Base-by-base conservation (phyloP, 495 filamentous ascomycete species). In the Letharia lupina region DNA sequence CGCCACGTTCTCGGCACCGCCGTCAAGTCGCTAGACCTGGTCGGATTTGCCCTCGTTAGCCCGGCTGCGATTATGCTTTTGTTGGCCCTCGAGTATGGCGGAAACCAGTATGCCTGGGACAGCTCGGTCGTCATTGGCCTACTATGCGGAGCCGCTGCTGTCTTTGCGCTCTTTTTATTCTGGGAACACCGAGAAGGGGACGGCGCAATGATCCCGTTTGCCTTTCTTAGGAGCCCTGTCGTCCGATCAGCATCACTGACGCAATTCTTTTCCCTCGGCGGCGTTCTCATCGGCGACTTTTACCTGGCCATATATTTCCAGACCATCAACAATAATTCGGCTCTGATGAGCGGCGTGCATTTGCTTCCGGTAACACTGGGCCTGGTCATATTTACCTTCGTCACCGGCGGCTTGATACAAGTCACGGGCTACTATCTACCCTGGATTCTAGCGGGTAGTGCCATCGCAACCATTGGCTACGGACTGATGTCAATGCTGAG, bases 401-500 rank as follows among this genome's bases (percentile, higher is more conserved):
- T 73, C 12, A 78, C 78, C 18, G 83, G 83, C 1, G 74, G 70
- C 33, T 45, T 75, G 3, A 65, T 65, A 63, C 52, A 73, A 75
- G 77, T 69, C 65, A 74, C 60, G 45, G 61, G 83, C 52, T 80
- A 83, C 69, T 84, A 83, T 60, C 72, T 82, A 18, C 83, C 82
- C 1, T 77, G 77, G 61, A 73, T 72, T 23, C 63, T 84, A 13
- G 48, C 61, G 39, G 63, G 73, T 44, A 71, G 70, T 39, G 60
- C 69, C 12, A 61, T 75, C 20, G 69, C 66, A 58, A 60, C 77
- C 13, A 71, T 86, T 57, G 79, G 78, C 31, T 73, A 76, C 33
- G 83, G 84, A 3, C 72, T 87, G 50, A 69, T 84, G 40, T 79
- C 81, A 37, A 83, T 80, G 18, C 76, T 82, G 12, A 71, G 73